These are phyloP conservation scores for Plicaturopsis crispa DNA, from an alignment of 768 basidiomycete species.

Conservation along the genomic window DNA sequence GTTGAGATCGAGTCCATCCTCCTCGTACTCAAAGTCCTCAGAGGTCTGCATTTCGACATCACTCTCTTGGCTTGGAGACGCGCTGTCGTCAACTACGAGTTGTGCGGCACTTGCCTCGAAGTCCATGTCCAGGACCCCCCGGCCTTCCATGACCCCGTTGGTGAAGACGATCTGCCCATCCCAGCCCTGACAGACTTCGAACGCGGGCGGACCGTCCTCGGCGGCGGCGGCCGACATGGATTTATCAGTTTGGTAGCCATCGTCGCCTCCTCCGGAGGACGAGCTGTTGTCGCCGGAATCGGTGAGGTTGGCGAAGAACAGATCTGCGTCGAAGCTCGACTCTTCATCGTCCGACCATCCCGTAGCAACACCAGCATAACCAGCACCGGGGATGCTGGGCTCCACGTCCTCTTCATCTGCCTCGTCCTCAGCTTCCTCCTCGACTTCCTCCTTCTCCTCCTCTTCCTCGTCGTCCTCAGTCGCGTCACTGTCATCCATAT, in stretches of 20 bases:
- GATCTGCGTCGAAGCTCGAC: slow-evolving; percentile 72
- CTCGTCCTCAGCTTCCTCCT: slow-evolving; percentile 29
- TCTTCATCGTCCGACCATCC: slow-evolving; percentile 71
- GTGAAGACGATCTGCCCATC: slow-evolving; percentile 72
- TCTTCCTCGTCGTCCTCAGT: slow-evolving; percentile 59
- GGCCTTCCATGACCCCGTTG: slow-evolving; percentile 42
- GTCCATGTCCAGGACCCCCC: slow-evolving; percentile 57
- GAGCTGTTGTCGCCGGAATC: slow-evolving; percentile 36
- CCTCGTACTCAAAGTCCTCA: slow-evolving; percentile 27
- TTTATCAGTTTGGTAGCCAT: slow-evolving; percentile 17
- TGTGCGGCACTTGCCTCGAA: slow-evolving; percentile 59
- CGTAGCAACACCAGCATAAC: slow-evolving; percentile 59
- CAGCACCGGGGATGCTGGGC: slow-evolving; percentile 19
- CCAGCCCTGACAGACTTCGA: slow-evolving; percentile 68
- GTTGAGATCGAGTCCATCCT: slow-evolving; percentile 33
- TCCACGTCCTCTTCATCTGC: slow-evolving; percentile 31
- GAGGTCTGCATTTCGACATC: slow-evolving; percentile 40
- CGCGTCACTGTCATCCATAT: slow-evolving; percentile 52
- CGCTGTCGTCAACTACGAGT: slow-evolving; percentile 38
- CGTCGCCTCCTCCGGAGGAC: slow-evolving; percentile 25
- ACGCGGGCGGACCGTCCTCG: slow-evolving; percentile 33
- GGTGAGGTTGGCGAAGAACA: slow-evolving; percentile 77
- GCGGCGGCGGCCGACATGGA: slow-evolving; percentile 14
- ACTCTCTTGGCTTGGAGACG: slow-evolving; percentile 41
- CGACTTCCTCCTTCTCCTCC: slow-evolving; percentile 25